A percentile compares a stretch with the other conserved stretches of the same genome.
phyloP scores from a whole-genome alignment of 73 alveolate genomes.

The Symbiodinium pilosum region DNA sequence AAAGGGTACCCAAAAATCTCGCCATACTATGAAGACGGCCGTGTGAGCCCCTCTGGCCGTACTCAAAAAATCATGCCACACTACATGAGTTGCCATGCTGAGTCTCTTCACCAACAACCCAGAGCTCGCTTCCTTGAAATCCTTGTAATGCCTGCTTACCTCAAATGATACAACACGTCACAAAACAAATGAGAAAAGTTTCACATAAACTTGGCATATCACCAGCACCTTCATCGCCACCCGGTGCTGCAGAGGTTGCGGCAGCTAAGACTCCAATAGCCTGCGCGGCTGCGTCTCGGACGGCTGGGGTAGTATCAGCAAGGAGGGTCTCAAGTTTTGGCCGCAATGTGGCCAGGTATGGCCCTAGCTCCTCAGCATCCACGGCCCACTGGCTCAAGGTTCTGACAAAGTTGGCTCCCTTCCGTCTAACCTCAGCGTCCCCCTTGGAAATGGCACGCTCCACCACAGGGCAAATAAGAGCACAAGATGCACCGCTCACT shows the following conservation, averaged over 20 bases:
- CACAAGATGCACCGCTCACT: slow-evolving; percentile 13
- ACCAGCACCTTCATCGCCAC: slow-evolving; percentile 18
- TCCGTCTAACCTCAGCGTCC: slow-evolving; percentile 17
- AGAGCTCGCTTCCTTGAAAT: neutral
- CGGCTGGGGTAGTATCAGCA: slow-evolving; percentile 12
- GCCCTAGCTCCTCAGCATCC: slow-evolving; percentile 20
- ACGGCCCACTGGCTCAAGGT: slow-evolving; percentile 18
- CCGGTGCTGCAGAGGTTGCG: neutral
- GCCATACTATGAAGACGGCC: neutral
- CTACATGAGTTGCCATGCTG: neutral
- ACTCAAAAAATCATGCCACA: neutral
- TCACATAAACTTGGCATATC: neutral
- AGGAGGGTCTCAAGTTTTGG: slow-evolving; percentile 1
- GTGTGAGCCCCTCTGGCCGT: neutral
- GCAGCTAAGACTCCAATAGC: slow-evolving; percentile 1
- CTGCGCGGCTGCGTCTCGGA: slow-evolving; percentile 25
- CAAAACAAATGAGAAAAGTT: neutral
- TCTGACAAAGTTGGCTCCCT: slow-evolving; percentile 19
- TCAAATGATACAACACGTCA: neutral
- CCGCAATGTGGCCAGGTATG: neutral
- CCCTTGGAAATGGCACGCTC: slow-evolving; percentile 14
- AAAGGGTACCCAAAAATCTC: neutral
- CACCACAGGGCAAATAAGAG: slow-evolving; percentile 25
- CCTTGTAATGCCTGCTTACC: neutral
- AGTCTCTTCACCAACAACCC: neutral